A percentile compares a stretch with the other conserved stretches of the same genome.
Conservation (phyloP, 1,284 basidiomycete species). For the Rhodotorula sp. region DNA sequence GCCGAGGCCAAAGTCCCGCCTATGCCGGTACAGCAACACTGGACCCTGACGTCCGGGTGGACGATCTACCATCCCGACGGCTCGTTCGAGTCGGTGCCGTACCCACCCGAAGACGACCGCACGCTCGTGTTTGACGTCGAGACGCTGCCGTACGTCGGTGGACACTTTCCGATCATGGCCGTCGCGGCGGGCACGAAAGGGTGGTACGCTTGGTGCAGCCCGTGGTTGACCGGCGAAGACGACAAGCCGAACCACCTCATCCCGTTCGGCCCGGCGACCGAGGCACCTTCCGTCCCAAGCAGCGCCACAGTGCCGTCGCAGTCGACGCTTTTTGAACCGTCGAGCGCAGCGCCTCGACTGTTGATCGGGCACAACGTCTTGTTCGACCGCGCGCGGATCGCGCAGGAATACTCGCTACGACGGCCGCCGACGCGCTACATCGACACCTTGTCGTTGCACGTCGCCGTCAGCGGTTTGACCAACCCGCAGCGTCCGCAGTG, state of each 20-base stretch:
- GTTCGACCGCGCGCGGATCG: conserved; percentile 81
- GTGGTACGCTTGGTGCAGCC: conserved; percentile 97
- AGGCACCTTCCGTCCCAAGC: conserved; percentile 15
- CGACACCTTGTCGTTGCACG: conserved; percentile 93
- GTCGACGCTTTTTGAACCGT: conserved; percentile 25
- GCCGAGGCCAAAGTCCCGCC: conserved; percentile 58
- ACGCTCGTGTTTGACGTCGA: conserved; percentile 91
- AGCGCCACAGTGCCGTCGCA: neutral
- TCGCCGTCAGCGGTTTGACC: conserved; percentile 91
- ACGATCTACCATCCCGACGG: conserved; percentile 73
- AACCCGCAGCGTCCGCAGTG: conserved; percentile 92
- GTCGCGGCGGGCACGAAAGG: conserved; percentile 76
- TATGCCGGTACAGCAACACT: conserved; percentile 60
- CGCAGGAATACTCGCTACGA: conserved; percentile 77
- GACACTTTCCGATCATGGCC: conserved; percentile 83
- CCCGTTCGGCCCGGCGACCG: conserved; percentile 60
- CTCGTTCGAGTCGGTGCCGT: conserved; percentile 46
- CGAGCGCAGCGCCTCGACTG: conserved; percentile 56
- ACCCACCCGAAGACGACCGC: conserved; percentile 58
- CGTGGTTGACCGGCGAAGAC: conserved; percentile 77
- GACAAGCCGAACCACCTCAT: conserved; percentile 69
- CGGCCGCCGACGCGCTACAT: conserved; percentile 76
- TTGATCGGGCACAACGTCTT: conserved; percentile 94
- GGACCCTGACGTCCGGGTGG: conserved; percentile 81
- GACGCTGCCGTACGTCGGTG: conserved; percentile 73